Base-by-base conservation (phyloP, 345 rosid genomes). In the Syzygium aromaticum region DNA sequence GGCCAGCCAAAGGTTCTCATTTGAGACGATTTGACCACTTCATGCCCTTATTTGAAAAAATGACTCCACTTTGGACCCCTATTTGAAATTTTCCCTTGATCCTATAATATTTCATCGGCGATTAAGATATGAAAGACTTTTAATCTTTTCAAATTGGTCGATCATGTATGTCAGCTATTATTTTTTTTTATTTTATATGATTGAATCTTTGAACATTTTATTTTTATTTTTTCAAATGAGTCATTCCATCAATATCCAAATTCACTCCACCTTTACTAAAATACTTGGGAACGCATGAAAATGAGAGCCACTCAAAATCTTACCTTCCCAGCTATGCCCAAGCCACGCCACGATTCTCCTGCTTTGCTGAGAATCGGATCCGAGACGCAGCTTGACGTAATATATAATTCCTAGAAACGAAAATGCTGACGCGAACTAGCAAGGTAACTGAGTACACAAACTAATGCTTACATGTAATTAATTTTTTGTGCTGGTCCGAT, bases 131-230 rank as follows among this genome's bases (percentile, higher is more conserved):
- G 0, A 28, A 1, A 64, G 40, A 28, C 28, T 30, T 2, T 28
- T 28, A n/a, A 28, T 63, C 9, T 63, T 63, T 63, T 63, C 77
- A 3, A 28, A 63, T 63, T 7, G 77, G 3, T 14, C 2, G 3
- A n/a, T n/a, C 2, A 14, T 0, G 28, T 6, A 6, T 63, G 1
- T 11, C 7, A 0, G 3, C 28, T 22, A 3, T 22, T 52, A 5
- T 56, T 56, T 4, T 21, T 7, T 54, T 27, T 59, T 19, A 8
- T 54, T 54, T 59, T 27, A 59, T 27, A 1, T 3, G 30, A 27
- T 59, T 59, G 8, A 27, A 59, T 5, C 28, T 25, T 11, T 27
- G 14, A 67, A 4, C 0, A 3, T 67, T 30, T 61, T 61, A 5
- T 16, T 17, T 17, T 33, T 16, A 33, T 16, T 30, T 28, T 67